Evolutionary conservation across 2,329 filamentous ascomycete species (phyloP), one percentile per base, ranked within the genome.

Genomic region (Ceratocystis harringtonii): DNA sequence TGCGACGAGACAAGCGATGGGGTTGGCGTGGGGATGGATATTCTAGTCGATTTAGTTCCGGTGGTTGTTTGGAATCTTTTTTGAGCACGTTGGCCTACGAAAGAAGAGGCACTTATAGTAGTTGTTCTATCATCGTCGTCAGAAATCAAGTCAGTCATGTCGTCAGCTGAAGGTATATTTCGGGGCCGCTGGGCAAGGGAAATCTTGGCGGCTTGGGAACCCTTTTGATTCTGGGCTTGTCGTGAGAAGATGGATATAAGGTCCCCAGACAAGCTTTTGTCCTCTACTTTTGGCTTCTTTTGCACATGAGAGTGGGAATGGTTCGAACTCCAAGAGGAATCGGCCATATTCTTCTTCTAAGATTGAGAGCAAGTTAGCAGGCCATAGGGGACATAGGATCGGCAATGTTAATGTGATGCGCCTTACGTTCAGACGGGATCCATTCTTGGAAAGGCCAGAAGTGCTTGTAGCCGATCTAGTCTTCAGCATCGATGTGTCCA

Each of bases 161-260:
- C 48, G 58, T 48, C 44, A 64, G 25, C 43, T 41, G 28, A 57
- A 22, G 55, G 41, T 10, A 12, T 41, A 25, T 65, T 64, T 69
- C 68, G 62, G 70, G n/a, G 73, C 71, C 1, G 73, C 69, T 64
- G 48, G 17, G 62, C 63, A 36, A 67, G 43, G 19, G 63, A 43
- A 19, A 50, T 60, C 10, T 50, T 58, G 36, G 44, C 30, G 2
- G 36, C 25, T 12, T 62, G 44, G 25, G 48, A 36, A 22, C 25
- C 30, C 60, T 43, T 72, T 30, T 84, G 80, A 7, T 43, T 72
- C 28, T 84, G 80, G 6, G 79, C 79, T 71, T 87, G 84, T 62
- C 79, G 84, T 19, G 83, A 84, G 69, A 87, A 87, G 19, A 86
- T 76, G 0, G 81, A 78, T 70, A 80, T 76, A 15, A 87, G 75